A percentile compares a stretch with the other conserved stretches of the same genome.
These are phyloP conservation scores for Beta vulgaris DNA, from an alignment of 148 eudicot species.

Conservation along the genomic window DNA sequence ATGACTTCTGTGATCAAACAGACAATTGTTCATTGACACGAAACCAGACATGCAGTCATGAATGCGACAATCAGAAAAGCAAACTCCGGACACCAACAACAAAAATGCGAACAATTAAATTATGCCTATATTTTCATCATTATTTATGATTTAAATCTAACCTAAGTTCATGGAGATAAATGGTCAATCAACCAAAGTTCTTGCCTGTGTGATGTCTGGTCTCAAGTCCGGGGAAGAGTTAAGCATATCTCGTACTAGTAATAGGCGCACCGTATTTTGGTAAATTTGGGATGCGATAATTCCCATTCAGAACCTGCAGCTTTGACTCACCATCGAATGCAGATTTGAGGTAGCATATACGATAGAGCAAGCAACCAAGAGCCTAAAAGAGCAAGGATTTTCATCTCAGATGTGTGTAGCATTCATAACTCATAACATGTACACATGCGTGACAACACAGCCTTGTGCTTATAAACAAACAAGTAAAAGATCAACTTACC, in stretches of 20 bases:
- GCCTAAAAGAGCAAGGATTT: slow-evolving; percentile 46
- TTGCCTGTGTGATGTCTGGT: slow-evolving; percentile 99
- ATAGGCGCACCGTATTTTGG: slow-evolving; percentile 76
- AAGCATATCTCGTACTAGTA: slow-evolving; percentile 81
- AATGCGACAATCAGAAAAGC: slow-evolving; percentile 7
- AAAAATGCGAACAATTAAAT: background rate
- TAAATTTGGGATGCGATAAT: slow-evolving; percentile 88
- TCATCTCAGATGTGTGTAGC: slow-evolving; percentile 6
- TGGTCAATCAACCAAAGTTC: slow-evolving; percentile 80
- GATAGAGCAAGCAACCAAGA: slow-evolving; percentile 89
- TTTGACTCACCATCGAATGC: slow-evolving; percentile 99
- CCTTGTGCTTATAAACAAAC: background rate
- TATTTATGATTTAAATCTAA: slow-evolving; percentile 50
- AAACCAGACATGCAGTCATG: slow-evolving; percentile 77
- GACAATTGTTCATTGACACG: slow-evolving; percentile 86
- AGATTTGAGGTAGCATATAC: slow-evolving; percentile 90
- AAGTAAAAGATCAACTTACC: slow-evolving; percentile 53
- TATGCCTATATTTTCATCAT: slow-evolving; percentile 34
- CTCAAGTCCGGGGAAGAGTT: slow-evolving; percentile 84
- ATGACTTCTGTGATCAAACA: slow-evolving; percentile 66
- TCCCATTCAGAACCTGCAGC: slow-evolving; percentile 90
- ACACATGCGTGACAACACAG: too few relatives aligned
- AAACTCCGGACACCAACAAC: background rate
- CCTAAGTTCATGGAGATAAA: slow-evolving; percentile 75
- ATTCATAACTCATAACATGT: background rate